Conservation (phyloP, 176 grass and related monocot species). For the Aegilops longissima region DNA sequence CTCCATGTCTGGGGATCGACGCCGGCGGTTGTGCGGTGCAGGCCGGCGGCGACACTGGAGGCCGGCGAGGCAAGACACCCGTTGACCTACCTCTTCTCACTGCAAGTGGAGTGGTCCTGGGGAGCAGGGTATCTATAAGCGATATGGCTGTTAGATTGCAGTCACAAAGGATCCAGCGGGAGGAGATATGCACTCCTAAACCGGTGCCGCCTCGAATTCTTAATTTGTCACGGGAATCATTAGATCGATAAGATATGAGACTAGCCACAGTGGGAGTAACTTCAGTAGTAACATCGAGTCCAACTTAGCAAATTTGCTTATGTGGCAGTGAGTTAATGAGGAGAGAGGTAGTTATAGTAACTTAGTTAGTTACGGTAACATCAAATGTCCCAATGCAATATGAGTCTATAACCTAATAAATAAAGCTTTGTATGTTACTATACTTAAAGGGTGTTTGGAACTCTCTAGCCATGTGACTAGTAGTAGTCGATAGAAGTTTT, state of each 20-base stretch:
- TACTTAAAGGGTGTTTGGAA: no score
- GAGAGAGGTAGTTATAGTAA: no score
- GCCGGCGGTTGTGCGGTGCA: conserved; percentile 6
- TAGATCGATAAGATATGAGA: neutral
- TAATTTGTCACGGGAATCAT: conserved; percentile 26
- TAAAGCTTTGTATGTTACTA: no score
- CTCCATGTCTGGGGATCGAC: conserved; percentile 24
- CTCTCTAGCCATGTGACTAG: no score
- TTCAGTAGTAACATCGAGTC: no score
- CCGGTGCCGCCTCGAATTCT: conserved; percentile 16
- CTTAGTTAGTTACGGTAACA: no score
- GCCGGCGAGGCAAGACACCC: conserved; percentile 25
- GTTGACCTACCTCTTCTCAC: conserved; percentile 14
- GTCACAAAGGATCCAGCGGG: neutral
- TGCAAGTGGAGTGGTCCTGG: conserved; percentile 29
- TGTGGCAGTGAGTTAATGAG: no score
- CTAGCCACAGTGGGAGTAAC: no score
- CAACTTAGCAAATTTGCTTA: no score
- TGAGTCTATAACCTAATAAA: no score
- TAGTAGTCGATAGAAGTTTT: no score
- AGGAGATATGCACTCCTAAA: conserved; percentile 24
- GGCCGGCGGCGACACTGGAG: conserved; percentile 18
- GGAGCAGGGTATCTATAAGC: conserved; percentile 25
- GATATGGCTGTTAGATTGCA: conserved; percentile 15
- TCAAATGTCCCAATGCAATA: no score